Conservation (phyloP, 208 protist genomes). For the Trypanosoma caninum region DNA sequence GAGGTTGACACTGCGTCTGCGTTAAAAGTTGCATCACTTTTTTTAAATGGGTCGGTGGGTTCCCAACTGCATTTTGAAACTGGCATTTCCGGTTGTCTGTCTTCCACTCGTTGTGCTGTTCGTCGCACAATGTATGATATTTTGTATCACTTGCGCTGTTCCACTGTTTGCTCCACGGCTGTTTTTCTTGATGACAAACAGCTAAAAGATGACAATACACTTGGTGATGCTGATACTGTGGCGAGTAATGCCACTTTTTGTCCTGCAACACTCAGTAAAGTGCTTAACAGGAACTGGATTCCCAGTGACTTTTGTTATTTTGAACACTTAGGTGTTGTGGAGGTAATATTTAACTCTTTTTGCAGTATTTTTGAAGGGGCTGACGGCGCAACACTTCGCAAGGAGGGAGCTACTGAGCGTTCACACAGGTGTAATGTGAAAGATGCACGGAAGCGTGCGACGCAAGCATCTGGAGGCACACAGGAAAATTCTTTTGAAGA, state of each 20-base stretch:
- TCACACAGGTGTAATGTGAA: conserved; percentile 15
- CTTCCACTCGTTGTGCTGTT: conserved; percentile 16
- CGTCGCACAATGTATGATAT: conserved; percentile 32
- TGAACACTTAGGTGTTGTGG: conserved; percentile 32
- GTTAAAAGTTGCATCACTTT: conserved; percentile 26
- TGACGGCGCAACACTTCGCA: conserved; percentile 5
- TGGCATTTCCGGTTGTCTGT: conserved; percentile 29
- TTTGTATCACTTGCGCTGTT: conserved; percentile 10
- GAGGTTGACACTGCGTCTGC: conserved; percentile 14
- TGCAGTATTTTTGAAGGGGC: conserved; percentile 49
- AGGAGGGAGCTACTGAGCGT: conserved; percentile 19
- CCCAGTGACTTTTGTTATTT: conserved; percentile 63
- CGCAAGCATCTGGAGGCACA: not conserved
- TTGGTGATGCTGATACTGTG: not conserved
- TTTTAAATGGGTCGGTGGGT: conserved; percentile 23
- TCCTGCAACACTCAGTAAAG: conserved; percentile 43
- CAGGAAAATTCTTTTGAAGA: conserved; percentile 11
- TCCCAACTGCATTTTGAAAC: conserved; percentile 13
- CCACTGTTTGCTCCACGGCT: conserved; percentile 4
- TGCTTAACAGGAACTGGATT: conserved; percentile 56
- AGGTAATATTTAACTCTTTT: conserved; percentile 44
- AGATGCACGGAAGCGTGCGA: not conserved
- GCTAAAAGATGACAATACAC: not conserved
- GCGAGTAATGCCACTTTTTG: not conserved
- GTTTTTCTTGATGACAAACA: not conserved